A percentile compares a stretch with the other conserved stretches of the same genome.
These are phyloP conservation scores for Aureobasidium vineae DNA, from an alignment of 2,329 filamentous ascomycete genomes.

Conservation along the genomic window DNA sequence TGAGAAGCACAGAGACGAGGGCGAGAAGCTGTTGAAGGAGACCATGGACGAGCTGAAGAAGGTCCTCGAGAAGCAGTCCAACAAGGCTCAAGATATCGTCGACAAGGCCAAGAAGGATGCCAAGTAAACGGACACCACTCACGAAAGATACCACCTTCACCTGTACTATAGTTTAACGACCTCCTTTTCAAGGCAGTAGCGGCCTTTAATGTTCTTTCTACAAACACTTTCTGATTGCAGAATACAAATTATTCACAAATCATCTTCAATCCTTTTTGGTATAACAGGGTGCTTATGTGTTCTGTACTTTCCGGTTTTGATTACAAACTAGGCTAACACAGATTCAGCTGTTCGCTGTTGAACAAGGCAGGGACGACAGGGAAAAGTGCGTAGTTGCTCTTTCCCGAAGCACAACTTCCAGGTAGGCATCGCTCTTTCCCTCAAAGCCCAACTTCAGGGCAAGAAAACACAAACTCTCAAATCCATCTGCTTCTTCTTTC, in stretches of 20 bases:
- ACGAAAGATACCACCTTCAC: conserved; percentile 1
- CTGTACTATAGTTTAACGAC: conserved; percentile 26
- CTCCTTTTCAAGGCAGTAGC: conserved; percentile 10
- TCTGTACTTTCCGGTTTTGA: too few relatives aligned
- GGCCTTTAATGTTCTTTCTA: conserved; percentile 21
- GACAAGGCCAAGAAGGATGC: conserved; percentile 53
- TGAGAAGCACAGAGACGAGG: conserved; percentile 66
- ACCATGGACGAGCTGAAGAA: conserved; percentile 65
- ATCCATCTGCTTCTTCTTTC: not conserved
- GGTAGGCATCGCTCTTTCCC: not conserved
- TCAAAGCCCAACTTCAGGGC: not conserved
- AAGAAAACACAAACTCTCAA: not conserved
- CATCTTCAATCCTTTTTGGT: not conserved
- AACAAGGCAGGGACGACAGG: not conserved
- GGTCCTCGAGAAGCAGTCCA: conserved; percentile 60
- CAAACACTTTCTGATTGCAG: too few relatives aligned
- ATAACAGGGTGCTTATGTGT: not conserved
- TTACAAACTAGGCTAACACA: too few relatives aligned
- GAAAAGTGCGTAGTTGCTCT: not conserved
- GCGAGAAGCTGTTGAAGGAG: conserved; percentile 66
- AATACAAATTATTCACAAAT: not conserved
- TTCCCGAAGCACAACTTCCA: not conserved
- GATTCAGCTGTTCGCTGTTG: too few relatives aligned
- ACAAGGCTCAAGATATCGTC: conserved; percentile 58
- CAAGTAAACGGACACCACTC: conserved; percentile 36